Evolutionary conservation across 139 green algal genomes (phyloP).

Genomic region (Zygnema circumcarinatum): DNA sequence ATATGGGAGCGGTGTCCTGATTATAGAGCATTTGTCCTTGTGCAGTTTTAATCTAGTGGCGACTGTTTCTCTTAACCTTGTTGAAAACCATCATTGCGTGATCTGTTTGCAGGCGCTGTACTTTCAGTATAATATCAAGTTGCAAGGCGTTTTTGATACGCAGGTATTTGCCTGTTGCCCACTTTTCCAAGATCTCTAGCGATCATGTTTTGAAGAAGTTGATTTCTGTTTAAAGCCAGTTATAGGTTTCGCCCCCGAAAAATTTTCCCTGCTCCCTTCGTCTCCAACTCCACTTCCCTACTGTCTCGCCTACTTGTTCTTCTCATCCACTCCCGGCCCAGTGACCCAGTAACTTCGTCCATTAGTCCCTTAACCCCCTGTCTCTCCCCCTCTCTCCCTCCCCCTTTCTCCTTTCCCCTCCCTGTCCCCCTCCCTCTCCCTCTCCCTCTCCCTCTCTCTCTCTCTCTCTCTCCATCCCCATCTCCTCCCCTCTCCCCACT

Average conservation of each 20-base stretch:
- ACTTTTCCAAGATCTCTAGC: no score
- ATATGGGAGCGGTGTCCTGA: no score
- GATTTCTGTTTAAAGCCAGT: not conserved
- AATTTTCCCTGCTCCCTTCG: not conserved
- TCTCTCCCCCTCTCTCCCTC: not conserved
- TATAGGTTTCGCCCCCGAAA: not conserved
- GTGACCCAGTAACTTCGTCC: no score
- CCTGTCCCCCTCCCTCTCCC: not conserved
- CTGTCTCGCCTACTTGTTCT: no score
- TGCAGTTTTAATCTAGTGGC: no score
- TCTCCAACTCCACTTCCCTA: not conserved
- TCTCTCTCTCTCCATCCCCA: not conserved
- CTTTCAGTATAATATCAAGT: constrained; percentile 46
- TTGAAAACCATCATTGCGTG: no score
- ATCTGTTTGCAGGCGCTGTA: constrained; percentile 38
- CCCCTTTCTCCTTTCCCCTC: not conserved
- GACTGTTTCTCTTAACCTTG: no score
- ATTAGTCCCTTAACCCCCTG: not conserved
- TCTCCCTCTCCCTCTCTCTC: not conserved
- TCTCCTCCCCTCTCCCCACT: not conserved
- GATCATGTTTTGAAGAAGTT: not conserved
- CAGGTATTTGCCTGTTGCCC: constrained; percentile 26
- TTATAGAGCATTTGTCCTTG: no score
- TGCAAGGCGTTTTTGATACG: constrained; percentile 45
- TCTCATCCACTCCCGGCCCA: no score